Conservation (phyloP, 495 filamentous ascomycete species). For the Thozetella sp. region DNA sequence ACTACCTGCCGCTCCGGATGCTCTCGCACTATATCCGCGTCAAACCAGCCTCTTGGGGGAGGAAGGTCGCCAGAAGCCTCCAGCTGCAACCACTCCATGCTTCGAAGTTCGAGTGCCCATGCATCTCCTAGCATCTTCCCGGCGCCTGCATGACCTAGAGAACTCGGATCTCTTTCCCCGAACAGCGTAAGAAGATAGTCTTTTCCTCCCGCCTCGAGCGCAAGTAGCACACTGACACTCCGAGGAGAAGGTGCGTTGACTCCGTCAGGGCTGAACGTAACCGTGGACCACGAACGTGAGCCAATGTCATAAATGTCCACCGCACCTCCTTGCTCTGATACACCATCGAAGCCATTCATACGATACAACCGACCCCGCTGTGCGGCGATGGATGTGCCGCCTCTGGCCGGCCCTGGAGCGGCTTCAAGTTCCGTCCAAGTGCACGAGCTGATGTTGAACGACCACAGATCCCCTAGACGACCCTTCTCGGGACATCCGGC, state of each 20-base stretch:
- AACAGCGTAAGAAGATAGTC: conserved; percentile 51
- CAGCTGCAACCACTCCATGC: conserved; percentile 40
- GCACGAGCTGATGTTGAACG: conserved; percentile 42
- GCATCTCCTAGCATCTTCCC: conserved; percentile 60
- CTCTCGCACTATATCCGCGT: conserved; percentile 25
- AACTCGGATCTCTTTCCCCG: conserved; percentile 59
- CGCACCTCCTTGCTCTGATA: conserved; percentile 54
- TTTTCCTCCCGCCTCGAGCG: conserved; percentile 26
- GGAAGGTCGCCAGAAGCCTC: conserved; percentile 25
- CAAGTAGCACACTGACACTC: conserved; percentile 6
- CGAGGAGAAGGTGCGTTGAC: conserved; percentile 23
- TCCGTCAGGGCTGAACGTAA: conserved; percentile 34
- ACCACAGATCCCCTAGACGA: conserved; percentile 56
- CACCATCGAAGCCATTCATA: conserved; percentile 64
- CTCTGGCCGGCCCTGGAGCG: conserved; percentile 50
- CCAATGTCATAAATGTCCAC: conserved; percentile 48
- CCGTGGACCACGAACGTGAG: conserved; percentile 35
- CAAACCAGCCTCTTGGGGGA: conserved; percentile 38
- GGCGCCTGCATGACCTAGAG: conserved; percentile 57
- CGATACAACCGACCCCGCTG: conserved; percentile 45
- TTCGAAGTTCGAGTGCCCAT: conserved; percentile 53
- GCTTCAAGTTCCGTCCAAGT: conserved; percentile 47
- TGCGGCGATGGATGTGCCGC: conserved; percentile 55
- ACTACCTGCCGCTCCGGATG: background rate
- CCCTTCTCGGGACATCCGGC: conserved; percentile 58